phyloP scores from a whole-genome alignment of 352 stramenopile genomes.

The Elongisporangium anandrum region DNA sequence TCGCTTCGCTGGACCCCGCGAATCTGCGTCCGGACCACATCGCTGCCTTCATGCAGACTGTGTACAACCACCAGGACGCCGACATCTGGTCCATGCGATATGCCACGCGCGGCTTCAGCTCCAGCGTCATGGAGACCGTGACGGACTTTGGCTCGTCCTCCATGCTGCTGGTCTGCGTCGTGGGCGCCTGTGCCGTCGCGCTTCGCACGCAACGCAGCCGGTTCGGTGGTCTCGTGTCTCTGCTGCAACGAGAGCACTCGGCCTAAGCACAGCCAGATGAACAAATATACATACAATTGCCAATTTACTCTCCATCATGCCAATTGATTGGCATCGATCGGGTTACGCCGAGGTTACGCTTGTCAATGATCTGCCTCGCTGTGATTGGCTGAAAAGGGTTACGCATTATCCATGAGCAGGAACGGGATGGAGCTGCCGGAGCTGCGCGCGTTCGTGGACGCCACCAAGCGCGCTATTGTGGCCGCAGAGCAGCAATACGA shows the following conservation, averaged over 20 bases:
- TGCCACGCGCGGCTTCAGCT: neutral
- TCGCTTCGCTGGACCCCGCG: constrained; percentile 39
- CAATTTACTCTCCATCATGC: neutral
- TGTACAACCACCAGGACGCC: constrained; percentile 42
- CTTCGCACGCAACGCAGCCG: neutral
- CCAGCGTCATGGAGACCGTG: neutral
- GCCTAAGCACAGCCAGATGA: neutral
- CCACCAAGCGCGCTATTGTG: constrained; percentile 35
- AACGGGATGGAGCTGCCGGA: constrained; percentile 17
- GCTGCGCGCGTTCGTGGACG: constrained; percentile 46
- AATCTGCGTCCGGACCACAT: constrained; percentile 49
- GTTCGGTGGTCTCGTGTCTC: neutral
- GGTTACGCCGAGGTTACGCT: neutral
- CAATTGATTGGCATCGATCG: neutral
- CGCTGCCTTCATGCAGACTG: constrained; percentile 41
- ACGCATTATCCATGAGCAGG: neutral
- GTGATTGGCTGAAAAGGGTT: neutral
- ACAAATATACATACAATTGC: neutral
- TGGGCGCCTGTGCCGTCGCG: neutral
- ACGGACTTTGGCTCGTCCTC: neutral
- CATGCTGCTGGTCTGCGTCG: neutral
- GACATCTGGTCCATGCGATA: neutral
- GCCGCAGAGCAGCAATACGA: constrained; percentile 49
- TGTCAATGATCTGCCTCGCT: neutral
- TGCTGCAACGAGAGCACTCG: neutral